A percentile compares a stretch with the other conserved stretches of the same genome.
phyloP scores from a whole-genome alignment of 2,329 filamentous ascomycete species.

The Thermomyces lanuginosus region DNA sequence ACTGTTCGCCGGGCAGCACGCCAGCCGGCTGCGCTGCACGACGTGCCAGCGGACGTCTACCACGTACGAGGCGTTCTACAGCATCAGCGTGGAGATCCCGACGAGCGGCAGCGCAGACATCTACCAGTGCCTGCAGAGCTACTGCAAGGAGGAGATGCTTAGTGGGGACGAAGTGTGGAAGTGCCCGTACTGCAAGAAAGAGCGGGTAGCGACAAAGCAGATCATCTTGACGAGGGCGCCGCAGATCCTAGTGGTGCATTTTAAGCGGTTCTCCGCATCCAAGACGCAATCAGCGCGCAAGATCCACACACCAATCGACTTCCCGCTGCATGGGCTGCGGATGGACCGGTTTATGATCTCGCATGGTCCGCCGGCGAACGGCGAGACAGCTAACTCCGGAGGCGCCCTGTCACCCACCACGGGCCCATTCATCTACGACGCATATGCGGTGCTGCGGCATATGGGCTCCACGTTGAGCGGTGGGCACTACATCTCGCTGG shows the following conservation, averaged over 20 bases:
- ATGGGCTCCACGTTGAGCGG: conserved; percentile 48
- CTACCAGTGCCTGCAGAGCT: conserved; percentile 52
- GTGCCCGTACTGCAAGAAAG: conserved; percentile 58
- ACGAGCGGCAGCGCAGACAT: conserved; percentile 43
- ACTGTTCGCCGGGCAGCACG: conserved; percentile 60
- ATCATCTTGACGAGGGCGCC: conserved; percentile 64
- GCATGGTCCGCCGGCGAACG: conserved; percentile 22
- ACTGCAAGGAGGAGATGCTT: conserved; percentile 51
- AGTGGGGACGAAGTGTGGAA: conserved; percentile 52
- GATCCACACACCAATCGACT: conserved; percentile 54
- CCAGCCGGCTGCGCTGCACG: conserved; percentile 43
- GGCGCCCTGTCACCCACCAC: conserved; percentile 38
- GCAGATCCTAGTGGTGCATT: conserved; percentile 58
- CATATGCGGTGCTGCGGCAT: conserved; percentile 73
- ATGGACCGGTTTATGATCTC: conserved; percentile 45
- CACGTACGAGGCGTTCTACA: conserved; percentile 54
- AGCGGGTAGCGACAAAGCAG: conserved; percentile 50
- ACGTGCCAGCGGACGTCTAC: conserved; percentile 48
- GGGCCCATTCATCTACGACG: conserved; percentile 58
- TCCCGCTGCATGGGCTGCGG: conserved; percentile 56
- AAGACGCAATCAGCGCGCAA: conserved; percentile 46
- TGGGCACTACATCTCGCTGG: conserved; percentile 67
- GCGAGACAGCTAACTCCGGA: conserved; percentile 25
- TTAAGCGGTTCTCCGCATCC: conserved; percentile 52
- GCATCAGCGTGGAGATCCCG: conserved; percentile 54